phyloP scores from a whole-genome alignment of 768 basidiomycete species.

The Serendipita sp. region DNA sequence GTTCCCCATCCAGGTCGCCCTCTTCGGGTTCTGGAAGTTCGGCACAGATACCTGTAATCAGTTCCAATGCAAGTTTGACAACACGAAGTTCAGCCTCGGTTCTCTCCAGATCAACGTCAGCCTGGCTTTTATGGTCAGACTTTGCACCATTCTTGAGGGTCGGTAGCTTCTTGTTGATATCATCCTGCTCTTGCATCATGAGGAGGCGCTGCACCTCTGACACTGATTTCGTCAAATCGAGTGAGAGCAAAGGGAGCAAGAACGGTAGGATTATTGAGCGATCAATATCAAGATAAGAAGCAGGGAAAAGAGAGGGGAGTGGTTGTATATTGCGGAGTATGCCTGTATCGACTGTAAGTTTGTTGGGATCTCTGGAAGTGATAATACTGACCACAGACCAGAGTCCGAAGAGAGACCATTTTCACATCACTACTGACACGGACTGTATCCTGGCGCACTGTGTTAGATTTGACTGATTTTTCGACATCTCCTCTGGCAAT shows the following conservation, averaged over 20 bases:
- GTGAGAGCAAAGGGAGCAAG: conserved; percentile 44
- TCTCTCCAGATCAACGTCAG: conserved; percentile 52
- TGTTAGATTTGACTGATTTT: not conserved
- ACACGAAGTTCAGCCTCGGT: conserved; percentile 58
- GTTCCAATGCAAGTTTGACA: conserved; percentile 69
- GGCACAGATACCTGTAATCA: conserved; percentile 76
- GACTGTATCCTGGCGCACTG: not conserved
- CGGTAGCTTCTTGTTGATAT: conserved; percentile 33
- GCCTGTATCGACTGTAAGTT: conserved; percentile 25
- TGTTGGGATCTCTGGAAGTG: not conserved
- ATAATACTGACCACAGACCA: conserved; percentile 46
- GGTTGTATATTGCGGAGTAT: conserved; percentile 64
- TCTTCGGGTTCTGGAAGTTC: conserved; percentile 61
- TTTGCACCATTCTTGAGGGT: conserved; percentile 50
- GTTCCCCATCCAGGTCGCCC: conserved; percentile 15
- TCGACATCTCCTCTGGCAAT: conserved; percentile 25
- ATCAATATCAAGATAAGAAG: conserved; percentile 49
- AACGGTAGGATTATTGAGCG: conserved; percentile 56
- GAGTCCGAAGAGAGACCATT: conserved; percentile 37
- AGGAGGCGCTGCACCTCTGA: not conserved
- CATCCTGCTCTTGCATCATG: conserved; percentile 28
- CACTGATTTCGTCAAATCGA: not conserved
- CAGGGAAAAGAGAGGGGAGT: conserved; percentile 47
- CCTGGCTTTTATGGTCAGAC: conserved; percentile 56
- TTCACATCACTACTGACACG: conserved; percentile 27